Percentiles rank a stretch among this genome's conserved stretches.
Conservation (phyloP, 2,329 filamentous ascomycete species). For the Penicillium sp. region DNA sequence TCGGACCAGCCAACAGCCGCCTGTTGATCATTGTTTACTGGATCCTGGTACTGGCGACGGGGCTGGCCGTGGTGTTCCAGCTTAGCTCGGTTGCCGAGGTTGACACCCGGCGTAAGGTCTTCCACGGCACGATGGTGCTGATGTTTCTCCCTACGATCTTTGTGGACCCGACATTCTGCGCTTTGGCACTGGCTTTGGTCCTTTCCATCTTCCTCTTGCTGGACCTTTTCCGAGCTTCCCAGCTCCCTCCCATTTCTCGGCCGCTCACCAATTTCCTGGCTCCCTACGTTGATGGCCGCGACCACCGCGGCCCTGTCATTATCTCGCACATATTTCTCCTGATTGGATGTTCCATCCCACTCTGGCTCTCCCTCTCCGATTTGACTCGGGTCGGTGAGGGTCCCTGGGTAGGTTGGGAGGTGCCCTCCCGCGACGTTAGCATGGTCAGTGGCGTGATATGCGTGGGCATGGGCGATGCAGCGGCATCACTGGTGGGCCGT, state of each 20-base stretch:
- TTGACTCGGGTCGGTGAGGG: conserved; percentile 54
- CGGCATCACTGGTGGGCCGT: conserved; percentile 82
- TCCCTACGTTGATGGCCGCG: conserved; percentile 89
- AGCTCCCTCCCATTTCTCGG: conserved; percentile 82
- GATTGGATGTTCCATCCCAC: conserved; percentile 87
- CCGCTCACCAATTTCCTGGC: conserved; percentile 82
- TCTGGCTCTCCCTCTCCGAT: conserved; percentile 81
- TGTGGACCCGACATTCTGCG: conserved; percentile 77
- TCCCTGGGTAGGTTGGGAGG: conserved; percentile 68
- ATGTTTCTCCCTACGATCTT: conserved; percentile 88
- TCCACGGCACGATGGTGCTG: conserved; percentile 96
- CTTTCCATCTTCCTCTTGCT: conserved; percentile 82
- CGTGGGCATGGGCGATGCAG: conserved; percentile 91
- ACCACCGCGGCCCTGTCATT: conserved; percentile 88
- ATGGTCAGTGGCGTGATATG: conserved; percentile 93
- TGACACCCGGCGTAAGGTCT: conserved; percentile 92
- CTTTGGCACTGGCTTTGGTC: conserved; percentile 72
- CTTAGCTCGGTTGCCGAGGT: conserved; percentile 78
- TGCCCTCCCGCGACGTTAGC: conserved; percentile 67
- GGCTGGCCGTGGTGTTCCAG: conserved; percentile 68
- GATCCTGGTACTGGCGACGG: conserved; percentile 61
- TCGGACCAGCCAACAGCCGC: conserved; percentile 78
- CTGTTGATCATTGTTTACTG: conserved; percentile 73
- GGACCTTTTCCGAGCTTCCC: conserved; percentile 82
- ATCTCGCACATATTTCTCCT: conserved; percentile 94